Evolutionary conservation across 2,329 filamentous ascomycete genomes (phyloP).

Genomic region (Sclerotinia glacialis): DNA sequence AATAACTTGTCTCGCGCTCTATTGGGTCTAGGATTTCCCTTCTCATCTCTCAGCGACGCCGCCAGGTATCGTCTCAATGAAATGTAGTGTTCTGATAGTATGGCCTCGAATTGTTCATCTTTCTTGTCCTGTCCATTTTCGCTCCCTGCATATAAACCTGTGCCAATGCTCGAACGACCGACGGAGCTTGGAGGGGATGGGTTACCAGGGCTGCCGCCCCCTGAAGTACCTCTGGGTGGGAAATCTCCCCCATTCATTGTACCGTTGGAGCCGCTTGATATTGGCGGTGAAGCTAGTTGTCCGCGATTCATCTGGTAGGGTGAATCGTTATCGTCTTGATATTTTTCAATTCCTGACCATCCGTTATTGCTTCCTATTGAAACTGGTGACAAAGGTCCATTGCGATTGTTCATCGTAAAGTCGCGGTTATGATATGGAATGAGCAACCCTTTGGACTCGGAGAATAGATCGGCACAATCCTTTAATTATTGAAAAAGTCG

Average conservation of each 20-base stretch:
- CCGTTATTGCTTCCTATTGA: constrained; percentile 74
- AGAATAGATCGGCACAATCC: constrained; percentile 10
- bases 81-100: constrained; percentile 77
- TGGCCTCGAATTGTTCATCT: constrained; percentile 61
- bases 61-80: constrained; percentile 68
- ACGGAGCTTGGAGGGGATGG: constrained; percentile 88
- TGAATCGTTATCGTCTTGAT: constrained; percentile 51
- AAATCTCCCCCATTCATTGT: constrained; percentile 61
- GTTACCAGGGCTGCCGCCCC: constrained; percentile 51
- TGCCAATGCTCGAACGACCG: constrained; percentile 79
- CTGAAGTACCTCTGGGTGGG: constrained; percentile 46
- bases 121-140: constrained; percentile 62
- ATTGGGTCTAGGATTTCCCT: constrained; percentile 72
- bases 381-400: constrained; percentile 76
- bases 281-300: constrained; percentile 66
- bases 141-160: constrained; percentile 63
- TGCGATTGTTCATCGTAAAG: constrained; percentile 64
- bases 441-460: constrained; percentile 12
- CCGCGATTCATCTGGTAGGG: constrained; percentile 54
- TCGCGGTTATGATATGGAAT: constrained; percentile 20
- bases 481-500: not conserved
- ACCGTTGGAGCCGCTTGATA: constrained; percentile 60
- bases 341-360: constrained; percentile 70
- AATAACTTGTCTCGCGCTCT: constrained; percentile 93
- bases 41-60: constrained; percentile 68